Percentiles rank a stretch among this genome's conserved stretches.
phyloP scores from a whole-genome alignment of 2,329 filamentous ascomycete species.

The Exophiala sp. region DNA sequence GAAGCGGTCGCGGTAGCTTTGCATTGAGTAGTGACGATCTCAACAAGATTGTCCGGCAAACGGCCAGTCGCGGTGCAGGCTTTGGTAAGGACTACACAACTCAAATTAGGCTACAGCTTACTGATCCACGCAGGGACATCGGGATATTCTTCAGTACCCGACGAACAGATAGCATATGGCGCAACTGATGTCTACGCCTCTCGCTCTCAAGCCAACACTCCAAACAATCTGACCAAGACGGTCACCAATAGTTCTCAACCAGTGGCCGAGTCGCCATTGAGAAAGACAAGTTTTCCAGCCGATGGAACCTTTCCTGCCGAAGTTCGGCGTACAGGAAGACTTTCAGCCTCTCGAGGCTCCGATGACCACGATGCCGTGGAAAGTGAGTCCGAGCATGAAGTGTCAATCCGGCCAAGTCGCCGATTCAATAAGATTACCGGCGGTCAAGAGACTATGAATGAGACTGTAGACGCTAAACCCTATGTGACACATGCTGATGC shows the following conservation, averaged over 20 bases:
- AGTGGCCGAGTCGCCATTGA: conserved; percentile 50
- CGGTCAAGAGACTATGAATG: conserved; percentile 39
- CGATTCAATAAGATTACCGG: conserved; percentile 34
- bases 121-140: conserved; percentile 56
- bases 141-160: conserved; percentile 67
- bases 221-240: conserved; percentile 38
- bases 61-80: conserved; percentile 50
- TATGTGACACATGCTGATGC: conserved; percentile 44
- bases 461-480: conserved; percentile 50
- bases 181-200: conserved; percentile 81
- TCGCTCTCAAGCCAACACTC: conserved; percentile 68
- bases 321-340: conserved; percentile 23
- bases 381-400: conserved; percentile 56
- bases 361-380: conserved; percentile 37
- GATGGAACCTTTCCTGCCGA: conserved; percentile 31
- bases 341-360: conserved; percentile 21
- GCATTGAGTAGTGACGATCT: conserved; percentile 85
- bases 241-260: conserved; percentile 46
- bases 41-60: conserved; percentile 81
- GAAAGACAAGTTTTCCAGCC: conserved; percentile 48
- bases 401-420: conserved; percentile 68
- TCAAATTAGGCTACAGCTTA: conserved; percentile 9
- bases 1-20: conserved; percentile 65
- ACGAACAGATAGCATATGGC: conserved; percentile 85
- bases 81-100: conserved; percentile 45